Percentiles rank a stretch among this genome's conserved stretches.
These are phyloP conservation scores for Hypholoma fasciculare DNA, from an alignment of 768 basidiomycete genomes.

Conservation along the genomic window DNA sequence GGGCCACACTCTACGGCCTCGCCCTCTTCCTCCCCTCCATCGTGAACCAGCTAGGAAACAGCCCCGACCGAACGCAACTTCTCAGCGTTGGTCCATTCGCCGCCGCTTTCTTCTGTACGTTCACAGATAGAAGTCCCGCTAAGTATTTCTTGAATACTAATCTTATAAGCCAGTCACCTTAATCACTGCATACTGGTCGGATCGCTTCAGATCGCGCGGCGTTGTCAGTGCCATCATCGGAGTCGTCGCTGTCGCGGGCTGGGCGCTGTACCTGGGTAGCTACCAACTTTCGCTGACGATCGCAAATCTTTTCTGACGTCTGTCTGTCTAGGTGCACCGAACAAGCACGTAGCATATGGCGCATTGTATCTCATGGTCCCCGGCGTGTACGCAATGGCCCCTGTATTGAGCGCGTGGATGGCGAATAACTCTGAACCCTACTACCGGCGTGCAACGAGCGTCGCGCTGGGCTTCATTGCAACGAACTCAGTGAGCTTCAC, in stretches of 20 bases:
- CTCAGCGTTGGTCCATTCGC: slow-evolving; percentile 40
- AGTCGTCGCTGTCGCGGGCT: slow-evolving; percentile 25
- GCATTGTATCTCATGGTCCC: slow-evolving; percentile 35
- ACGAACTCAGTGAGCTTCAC: slow-evolving; percentile 30
- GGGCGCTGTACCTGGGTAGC: slow-evolving; percentile 26
- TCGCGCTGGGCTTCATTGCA: slow-evolving; percentile 33
- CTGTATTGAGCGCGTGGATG: slow-evolving; percentile 34
- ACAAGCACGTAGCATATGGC: slow-evolving; percentile 29
- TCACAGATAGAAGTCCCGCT: not conserved
- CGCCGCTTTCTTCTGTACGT: slow-evolving; percentile 33
- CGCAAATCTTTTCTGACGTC: not conserved
- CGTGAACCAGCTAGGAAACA: slow-evolving; percentile 36
- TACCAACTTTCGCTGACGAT: not conserved
- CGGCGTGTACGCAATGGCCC: slow-evolving; percentile 30
- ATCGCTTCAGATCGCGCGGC: slow-evolving; percentile 23
- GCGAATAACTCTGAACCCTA: slow-evolving; percentile 38
- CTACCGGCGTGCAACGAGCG: slow-evolving; percentile 35
- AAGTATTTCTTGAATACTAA: no score
- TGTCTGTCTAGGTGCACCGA: slow-evolving; percentile 15
- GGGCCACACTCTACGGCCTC: slow-evolving; percentile 34
- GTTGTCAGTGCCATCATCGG: slow-evolving; percentile 20
- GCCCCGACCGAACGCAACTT: slow-evolving; percentile 29
- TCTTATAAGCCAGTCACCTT: slow-evolving; percentile 18
- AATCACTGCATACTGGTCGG: slow-evolving; percentile 22
- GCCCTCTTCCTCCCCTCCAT: slow-evolving; percentile 38